A percentile compares a stretch with the other conserved stretches of the same genome.
phyloP scores from a whole-genome alignment of 2,329 filamentous ascomycete species.

The Nemania sp. region DNA sequence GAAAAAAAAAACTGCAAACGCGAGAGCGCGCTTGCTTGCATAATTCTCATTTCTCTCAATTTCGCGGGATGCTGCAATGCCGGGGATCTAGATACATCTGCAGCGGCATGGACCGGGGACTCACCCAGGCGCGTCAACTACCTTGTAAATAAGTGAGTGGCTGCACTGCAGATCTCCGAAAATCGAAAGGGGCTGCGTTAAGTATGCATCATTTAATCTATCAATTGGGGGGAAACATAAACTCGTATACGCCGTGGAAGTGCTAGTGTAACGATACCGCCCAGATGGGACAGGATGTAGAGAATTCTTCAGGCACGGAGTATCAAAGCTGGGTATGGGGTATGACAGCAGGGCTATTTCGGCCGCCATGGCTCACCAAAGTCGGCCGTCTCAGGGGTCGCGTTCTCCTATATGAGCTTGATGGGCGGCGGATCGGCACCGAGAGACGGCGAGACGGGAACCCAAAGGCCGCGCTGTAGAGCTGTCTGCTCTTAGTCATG shows the following conservation, averaged over 20 bases:
- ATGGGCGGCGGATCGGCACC: constrained; percentile 29
- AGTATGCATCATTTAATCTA: constrained; percentile 8
- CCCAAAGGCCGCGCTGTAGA: constrained; percentile 28
- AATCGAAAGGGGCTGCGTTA: constrained; percentile 9
- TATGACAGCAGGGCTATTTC: constrained; percentile 11
- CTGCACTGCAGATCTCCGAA: constrained; percentile 24
- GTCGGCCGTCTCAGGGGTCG: constrained; percentile 10
- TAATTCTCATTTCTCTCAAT: neutral
- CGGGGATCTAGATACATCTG: neutral
- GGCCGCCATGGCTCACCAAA: constrained; percentile 1
- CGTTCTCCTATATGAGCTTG: constrained; percentile 9
- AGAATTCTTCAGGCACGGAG: neutral
- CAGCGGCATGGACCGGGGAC: neutral
- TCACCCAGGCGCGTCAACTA: constrained; percentile 2
- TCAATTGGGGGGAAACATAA: constrained; percentile 4
- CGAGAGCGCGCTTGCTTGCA: constrained; percentile 1
- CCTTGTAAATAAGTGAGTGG: constrained; percentile 12
- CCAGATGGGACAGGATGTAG: neutral
- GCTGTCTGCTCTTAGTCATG: neutral
- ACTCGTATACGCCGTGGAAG: constrained; percentile 33
- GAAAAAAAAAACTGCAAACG: neutral
- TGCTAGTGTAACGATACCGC: neutral
- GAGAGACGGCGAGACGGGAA: constrained; percentile 29
- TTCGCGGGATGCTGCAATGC: constrained; percentile 6
- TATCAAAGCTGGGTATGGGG: neutral